Conservation (phyloP, 495 filamentous ascomycete species). For the Xylaria venustula region DNA sequence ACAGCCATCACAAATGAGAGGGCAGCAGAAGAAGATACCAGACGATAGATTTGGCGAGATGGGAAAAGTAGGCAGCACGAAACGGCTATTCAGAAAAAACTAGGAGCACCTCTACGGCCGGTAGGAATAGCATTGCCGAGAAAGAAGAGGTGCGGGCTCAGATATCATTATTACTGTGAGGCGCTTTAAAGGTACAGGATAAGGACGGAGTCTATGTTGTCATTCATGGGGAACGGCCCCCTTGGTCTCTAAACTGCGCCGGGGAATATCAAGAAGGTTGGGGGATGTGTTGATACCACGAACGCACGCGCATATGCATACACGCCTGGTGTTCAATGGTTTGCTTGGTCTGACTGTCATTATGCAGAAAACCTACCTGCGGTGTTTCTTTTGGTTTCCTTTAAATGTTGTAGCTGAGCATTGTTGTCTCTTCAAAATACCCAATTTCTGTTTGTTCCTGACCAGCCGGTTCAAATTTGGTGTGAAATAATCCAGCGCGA, state of each 20-base stretch:
- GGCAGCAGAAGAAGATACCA: slow-evolving; percentile 24
- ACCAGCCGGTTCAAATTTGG: not conserved
- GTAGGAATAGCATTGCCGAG: not conserved
- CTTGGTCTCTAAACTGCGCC: not conserved
- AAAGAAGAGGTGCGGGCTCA: not conserved
- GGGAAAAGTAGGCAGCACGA: slow-evolving; percentile 54
- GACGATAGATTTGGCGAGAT: slow-evolving; percentile 56
- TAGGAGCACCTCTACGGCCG: slow-evolving; percentile 29
- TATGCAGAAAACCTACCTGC: slow-evolving; percentile 6
- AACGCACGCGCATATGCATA: slow-evolving; percentile 14
- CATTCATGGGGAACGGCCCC: not conserved
- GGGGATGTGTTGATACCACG: slow-evolving; percentile 11
- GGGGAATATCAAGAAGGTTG: not conserved
- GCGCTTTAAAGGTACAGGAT: slow-evolving; percentile 6
- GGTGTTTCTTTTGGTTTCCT: slow-evolving; percentile 1
- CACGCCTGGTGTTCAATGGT: slow-evolving; percentile 14
- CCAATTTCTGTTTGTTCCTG: not conserved
- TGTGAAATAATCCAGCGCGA: not conserved
- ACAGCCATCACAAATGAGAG: slow-evolving; percentile 19
- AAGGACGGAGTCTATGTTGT: slow-evolving; percentile 10
- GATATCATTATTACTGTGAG: not conserved
- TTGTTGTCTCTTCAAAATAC: slow-evolving; percentile 8
- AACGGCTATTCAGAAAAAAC: slow-evolving; percentile 54
- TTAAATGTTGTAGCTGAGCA: not conserved
- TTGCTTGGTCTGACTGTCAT: not conserved